phyloP scores from a whole-genome alignment of 208 protist genomes.

The Ichthyophonus hoferi region DNA sequence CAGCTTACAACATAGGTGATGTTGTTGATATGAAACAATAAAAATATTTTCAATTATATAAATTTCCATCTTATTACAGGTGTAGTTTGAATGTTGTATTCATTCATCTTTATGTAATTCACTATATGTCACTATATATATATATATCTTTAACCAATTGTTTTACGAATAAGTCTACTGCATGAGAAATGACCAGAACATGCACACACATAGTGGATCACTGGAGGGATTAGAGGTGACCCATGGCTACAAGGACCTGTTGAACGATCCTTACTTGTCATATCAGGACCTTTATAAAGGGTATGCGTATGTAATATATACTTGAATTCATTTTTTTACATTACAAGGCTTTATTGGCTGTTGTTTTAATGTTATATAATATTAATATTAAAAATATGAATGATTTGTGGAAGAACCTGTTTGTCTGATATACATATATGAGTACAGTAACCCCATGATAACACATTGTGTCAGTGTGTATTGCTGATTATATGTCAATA shows the following conservation, averaged over 20 bases:
- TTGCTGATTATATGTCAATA: no score
- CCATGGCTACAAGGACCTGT: neutral
- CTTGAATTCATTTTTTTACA: no score
- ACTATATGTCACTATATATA: neutral
- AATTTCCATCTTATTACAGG: neutral
- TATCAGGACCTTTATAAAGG: slow-evolving; percentile 15
- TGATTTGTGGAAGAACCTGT: no score
- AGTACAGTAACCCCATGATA: neutral
- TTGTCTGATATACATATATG: neutral
- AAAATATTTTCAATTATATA: neutral
- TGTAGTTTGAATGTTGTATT: neutral
- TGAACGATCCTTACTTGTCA: slow-evolving; percentile 9
- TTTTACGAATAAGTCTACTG: no score
- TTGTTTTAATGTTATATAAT: no score
- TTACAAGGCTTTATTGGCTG: no score
- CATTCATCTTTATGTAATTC: neutral
- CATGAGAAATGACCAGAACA: no score
- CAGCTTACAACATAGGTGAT: no score
- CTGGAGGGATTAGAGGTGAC: neutral
- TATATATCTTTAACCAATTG: no score
- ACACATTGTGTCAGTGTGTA: no score
- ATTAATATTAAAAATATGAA: no score
- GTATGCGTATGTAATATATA: neutral
- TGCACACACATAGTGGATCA: neutral
- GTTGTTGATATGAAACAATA: no score